Conservation (phyloP, 768 basidiomycete genomes). For the Scleroderma bovista region DNA sequence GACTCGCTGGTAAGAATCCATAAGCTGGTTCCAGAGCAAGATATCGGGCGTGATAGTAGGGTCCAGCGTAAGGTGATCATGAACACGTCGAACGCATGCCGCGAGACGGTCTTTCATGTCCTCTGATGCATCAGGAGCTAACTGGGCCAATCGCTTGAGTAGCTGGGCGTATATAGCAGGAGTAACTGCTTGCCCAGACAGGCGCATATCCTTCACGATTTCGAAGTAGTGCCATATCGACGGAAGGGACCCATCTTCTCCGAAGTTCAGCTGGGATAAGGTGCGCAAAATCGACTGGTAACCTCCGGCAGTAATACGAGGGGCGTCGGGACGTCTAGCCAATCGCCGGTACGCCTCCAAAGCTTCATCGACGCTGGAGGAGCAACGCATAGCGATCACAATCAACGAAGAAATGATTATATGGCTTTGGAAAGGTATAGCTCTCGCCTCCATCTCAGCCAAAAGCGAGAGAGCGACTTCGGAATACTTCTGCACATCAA, state of each 20-base stretch:
- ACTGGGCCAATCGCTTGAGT: slow-evolving; percentile 46
- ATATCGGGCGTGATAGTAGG: slow-evolving; percentile 67
- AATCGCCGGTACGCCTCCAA: slow-evolving; percentile 52
- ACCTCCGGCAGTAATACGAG: slow-evolving; percentile 47
- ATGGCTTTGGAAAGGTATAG: slow-evolving; percentile 40
- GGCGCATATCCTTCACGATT: slow-evolving; percentile 77
- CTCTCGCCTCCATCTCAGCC: slow-evolving; percentile 57
- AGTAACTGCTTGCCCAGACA: slow-evolving; percentile 51
- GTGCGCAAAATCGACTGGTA: slow-evolving; percentile 60
- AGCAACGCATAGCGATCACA: slow-evolving; percentile 62
- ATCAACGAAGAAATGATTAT: slow-evolving; percentile 46
- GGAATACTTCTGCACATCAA: slow-evolving; percentile 45
- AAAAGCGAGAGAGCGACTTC: slow-evolving; percentile 46
- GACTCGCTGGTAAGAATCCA: slow-evolving; percentile 84
- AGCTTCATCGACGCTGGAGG: slow-evolving; percentile 50
- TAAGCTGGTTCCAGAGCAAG: slow-evolving; percentile 73
- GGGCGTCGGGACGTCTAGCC: slow-evolving; percentile 22
- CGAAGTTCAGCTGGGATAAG: slow-evolving; percentile 55
- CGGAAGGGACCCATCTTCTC: slow-evolving; percentile 33
- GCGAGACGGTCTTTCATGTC: slow-evolving; percentile 33
- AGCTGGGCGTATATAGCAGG: slow-evolving; percentile 63
- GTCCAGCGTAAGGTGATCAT: slow-evolving; percentile 76
- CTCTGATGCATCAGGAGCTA: slow-evolving; percentile 32
- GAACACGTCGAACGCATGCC: slow-evolving; percentile 54
- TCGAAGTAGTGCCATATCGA: slow-evolving; percentile 58